Evolutionary conservation across 352 stramenopile genomes (phyloP).

Genomic region (Phytophthora multivora): DNA sequence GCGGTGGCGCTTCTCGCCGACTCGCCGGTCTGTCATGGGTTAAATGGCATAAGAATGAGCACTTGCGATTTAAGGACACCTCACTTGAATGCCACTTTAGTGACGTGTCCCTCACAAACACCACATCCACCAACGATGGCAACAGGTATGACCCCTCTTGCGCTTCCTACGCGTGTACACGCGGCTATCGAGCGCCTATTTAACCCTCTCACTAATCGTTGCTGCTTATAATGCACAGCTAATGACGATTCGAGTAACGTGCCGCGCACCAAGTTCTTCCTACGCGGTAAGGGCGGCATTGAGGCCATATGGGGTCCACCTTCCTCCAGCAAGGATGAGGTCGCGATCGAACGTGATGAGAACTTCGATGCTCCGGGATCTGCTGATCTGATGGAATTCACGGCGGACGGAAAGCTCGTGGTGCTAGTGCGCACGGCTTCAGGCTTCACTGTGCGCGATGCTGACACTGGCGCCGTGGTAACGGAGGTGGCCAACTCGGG

Average conservation of each 20-base stretch:
- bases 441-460: constrained; percentile 73
- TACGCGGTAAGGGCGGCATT: constrained; percentile 77
- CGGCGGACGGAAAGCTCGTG: constrained; percentile 63
- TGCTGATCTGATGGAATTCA: constrained; percentile 81
- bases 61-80: too few species aligned
- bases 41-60: too few species aligned
- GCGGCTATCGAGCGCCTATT: too few species aligned
- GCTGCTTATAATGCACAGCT: background rate
- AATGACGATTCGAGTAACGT: constrained; percentile 18
- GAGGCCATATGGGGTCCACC: constrained; percentile 78
- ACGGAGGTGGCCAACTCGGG: constrained; percentile 71
- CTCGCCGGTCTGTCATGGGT: background rate
- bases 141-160: too few species aligned
- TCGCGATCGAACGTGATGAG: constrained; percentile 60
- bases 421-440: constrained; percentile 64
- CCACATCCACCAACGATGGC: too few species aligned
- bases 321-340: constrained; percentile 49
- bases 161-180: too few species aligned
- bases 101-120: too few species aligned
- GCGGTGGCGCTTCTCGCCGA: constrained; percentile 20
- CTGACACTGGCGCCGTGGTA: constrained; percentile 65
- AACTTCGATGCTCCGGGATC: constrained; percentile 42
- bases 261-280: constrained; percentile 83
- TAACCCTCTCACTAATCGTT: background rate
- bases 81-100: too few species aligned